Evolutionary conservation across 2,329 filamentous ascomycete species (phyloP), one percentile per base, ranked within the genome.

Genomic region (Penicillium expansum): DNA sequence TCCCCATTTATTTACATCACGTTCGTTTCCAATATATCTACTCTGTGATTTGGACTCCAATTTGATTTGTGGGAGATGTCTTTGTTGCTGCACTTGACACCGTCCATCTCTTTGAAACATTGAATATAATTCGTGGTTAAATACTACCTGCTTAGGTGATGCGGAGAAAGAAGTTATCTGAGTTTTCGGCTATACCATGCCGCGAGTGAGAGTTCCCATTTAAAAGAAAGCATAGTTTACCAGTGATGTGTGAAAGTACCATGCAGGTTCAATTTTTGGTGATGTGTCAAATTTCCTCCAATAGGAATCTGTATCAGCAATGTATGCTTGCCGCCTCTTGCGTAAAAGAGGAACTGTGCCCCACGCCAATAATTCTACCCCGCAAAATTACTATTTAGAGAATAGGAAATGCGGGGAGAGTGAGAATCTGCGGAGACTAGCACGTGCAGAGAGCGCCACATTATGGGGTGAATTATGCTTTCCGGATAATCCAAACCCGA

Each of bases 281-380:
- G 41, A 30, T 30, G 11, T 47, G 18, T 18, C 10, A 10, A 48
- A 41, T 54, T 48, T 48, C 43, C 51, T 41, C 51, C 51, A 54
- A 48, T 54, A 1, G 35, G 11, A 29, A 20, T 48, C 39, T 24
- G 18, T 7, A 39, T 22, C 27, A n/a, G 22, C 18, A 24, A 30
- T 47, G 7, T 18, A 14, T 5, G 8, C 22, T 16, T 13, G 44
- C n/a, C 35, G 14, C 32, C 18, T 22, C 6, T 47, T 39, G 10
- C 51, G 33, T 54, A 32, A 32, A 32, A 9, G 33, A 18, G 6
- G 30, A 24, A 9, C 2, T 13, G 2, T 39, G 9, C n/a, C n/a
- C 27, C 18, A 47, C 18, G 33, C 42, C 33, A 48, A 33, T 16
- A 41, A 10, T 7, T 18, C 4, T 48, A 54, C 51, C 43, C 51